Evolutionary conservation across 2,329 filamentous ascomycete species (phyloP), one percentile per base, ranked within the genome.

Genomic region (Colletotrichum tofieldiae): DNA sequence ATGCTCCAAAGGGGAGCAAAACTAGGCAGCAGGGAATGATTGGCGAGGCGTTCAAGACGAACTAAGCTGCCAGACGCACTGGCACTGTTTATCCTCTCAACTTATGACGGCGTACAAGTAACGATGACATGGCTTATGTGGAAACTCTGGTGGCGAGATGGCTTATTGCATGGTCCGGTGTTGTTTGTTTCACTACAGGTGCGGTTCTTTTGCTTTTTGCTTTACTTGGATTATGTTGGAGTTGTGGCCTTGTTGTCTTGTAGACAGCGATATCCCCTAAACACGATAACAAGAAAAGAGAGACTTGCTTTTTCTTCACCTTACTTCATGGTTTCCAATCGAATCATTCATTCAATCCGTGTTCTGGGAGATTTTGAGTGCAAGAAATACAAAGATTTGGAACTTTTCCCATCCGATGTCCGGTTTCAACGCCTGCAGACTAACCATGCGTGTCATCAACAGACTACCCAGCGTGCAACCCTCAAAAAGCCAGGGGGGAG

Each of bases 261-360:
- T 72, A 70, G 66, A 70, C 47, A 65, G 54, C 62, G 66, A 72
- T 72, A 72, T 69, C 60, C 59, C 23, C n/a, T 47, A 72, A 35
- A 52, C 20, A 60, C n/a, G 64, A 47, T 20, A 23, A 65, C 43
- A 69, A 47, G 11, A 16, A 61, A 39, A 55, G 14, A 49, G 51
- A 29, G 26, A 1, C 39, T 49, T 64, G 16, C 8, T 52, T 52
- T 65, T 35, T 9, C 39, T n/a, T 39, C 18, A 47, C 52, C n/a
- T 32, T 6, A 9, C 5, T n/a, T 5, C 5, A 32, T 18, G 23
- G 39, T 20, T 41, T 37, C 2, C 35, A 8, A 49, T 29, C 26
- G 14, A 55, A 32, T 9, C 18, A 18, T 49, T 49, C 45, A 20
- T 69, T 51, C 70, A 59, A 35, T 55, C 65, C 70, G 65, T 54